Evolutionary conservation across 805 yeast species (phyloP), one percentile per base, ranked within the genome.

Genomic region (Ogataea degrootiae): DNA sequence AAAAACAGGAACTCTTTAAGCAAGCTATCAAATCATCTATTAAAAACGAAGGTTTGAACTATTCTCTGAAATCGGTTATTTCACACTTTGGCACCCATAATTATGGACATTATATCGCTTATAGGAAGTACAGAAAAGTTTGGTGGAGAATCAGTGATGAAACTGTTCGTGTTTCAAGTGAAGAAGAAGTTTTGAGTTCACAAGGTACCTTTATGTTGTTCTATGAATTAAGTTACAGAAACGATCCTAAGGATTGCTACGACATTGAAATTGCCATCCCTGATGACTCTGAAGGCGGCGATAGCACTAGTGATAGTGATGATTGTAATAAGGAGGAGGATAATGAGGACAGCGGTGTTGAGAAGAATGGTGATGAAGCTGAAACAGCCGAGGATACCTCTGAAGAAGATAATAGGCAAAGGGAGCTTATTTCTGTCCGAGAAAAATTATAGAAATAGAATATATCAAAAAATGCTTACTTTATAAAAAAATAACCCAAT

Each of bases 61-160:
- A 92, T 64, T 75, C 81, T 37, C 73, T 92, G 51, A 87, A 87
- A 60, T 87, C 97, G 0, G 94, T 87, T 1, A 87, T 92, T 40
- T 83, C 92, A 1, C 99, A 92, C 66, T 91, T 85, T 63, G 99
- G 99, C 42, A 86, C 96, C 1, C 97, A 94, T 58, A 90, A 92
- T 58, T 94, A 89, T 63, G 99, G 99, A n/a, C 99, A 92, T 66
- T 92, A 92, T 62, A 87, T 92, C 51, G 89, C 95, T 38, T 92
- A 79, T 69, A 80, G 97, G 60, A 84, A 81, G 59, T 76, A 71
- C 48, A 77, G 96, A 55, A 94, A 91, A 2, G 75, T 81, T 11
- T 92, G 99, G 99, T 91, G 97, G 96, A 79, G 96, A 62, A 84
- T 91, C 17, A 85, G 94, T 57, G 99, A 94, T 66, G 96, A 90